Percentiles rank a stretch among this genome's conserved stretches.
Conservation (phyloP, 1,284 basidiomycete species). For the Moesziomyces aphidis region DNA sequence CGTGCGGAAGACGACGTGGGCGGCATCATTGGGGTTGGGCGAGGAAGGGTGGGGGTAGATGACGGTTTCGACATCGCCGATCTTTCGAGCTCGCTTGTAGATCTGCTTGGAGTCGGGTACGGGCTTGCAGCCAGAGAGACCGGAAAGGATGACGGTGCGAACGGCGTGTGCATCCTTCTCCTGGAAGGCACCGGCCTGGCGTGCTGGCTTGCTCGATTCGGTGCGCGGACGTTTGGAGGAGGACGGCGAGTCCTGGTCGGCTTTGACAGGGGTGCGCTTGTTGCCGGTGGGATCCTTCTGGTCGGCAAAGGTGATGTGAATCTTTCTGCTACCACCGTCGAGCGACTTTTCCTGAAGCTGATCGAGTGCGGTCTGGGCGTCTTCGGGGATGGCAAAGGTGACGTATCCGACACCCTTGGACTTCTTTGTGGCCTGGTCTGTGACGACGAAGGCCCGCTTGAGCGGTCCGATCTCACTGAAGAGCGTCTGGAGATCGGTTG, state of each 20-base stretch:
- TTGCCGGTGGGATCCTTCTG: conserved; percentile 45
- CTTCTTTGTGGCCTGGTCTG: conserved; percentile 78
- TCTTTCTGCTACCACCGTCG: conserved; percentile 58
- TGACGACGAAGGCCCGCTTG: conserved; percentile 91
- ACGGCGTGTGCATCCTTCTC: conserved; percentile 62
- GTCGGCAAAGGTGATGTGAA: conserved; percentile 61
- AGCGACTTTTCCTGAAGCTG: conserved; percentile 64
- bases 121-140: conserved; percentile 55
- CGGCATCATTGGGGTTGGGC: conserved; percentile 68
- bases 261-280: conserved; percentile 28
- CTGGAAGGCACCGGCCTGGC: conserved; percentile 4
- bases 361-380: conserved; percentile 73
- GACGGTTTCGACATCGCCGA: conserved; percentile 65
- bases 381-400: conserved; percentile 87
- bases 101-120: conserved; percentile 59
- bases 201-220: conserved; percentile 18
- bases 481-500: conserved; percentile 86
- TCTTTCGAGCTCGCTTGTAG: conserved; percentile 65
- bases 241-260: conserved; percentile 24
- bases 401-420: conserved; percentile 99
- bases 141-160: conserved; percentile 63
- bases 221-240: conserved; percentile 30
- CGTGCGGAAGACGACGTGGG: conserved; percentile 81
- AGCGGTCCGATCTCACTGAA: conserved; percentile 97
- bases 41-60: conserved; percentile 45